Evolutionary conservation across 345 rosid species (phyloP), one percentile per base, ranked within the genome.

Genomic region (Odontarrhena argentea): DNA sequence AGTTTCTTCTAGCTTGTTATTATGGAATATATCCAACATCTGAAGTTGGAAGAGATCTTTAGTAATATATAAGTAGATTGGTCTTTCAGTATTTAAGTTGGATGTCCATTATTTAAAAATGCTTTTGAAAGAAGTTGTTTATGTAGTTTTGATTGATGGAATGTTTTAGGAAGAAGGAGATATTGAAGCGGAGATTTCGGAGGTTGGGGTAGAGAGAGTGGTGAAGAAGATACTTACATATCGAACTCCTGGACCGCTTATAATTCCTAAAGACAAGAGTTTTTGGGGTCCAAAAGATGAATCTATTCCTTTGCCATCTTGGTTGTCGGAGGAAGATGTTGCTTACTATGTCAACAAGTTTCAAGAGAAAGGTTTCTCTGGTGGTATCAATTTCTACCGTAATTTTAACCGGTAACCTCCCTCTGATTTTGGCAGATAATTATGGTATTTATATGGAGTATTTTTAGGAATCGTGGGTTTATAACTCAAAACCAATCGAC

Each of bases 361-460:
- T 57, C 46, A 75, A 49, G 59, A 69, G 62, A 75, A 42, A 63
- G 71, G 75, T 2, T 63, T 57, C 67, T 48, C 71, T 32, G 78
- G 78, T 55, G 57, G 24, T 25, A 50, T 75, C 30, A 75, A 75
- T 50, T 69, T 22, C 70, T 75, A 69, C 75, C 75, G 78, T 8
- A 75, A 69, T 10, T 55, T 50, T 28, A 55, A 75, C 57, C 15
- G 63, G 77, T 68, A 55, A 34, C 9, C 34, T 44, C 10, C 13
- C 26, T 28, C 3, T 28, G 32, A 3, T 28, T 2, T 28, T 2
- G 32, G 32, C 32, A 3, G 5, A 28, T 28, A 2, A 28, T 28
- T 28, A 1, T 28, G 32, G 32, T 28, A 28, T 3, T 18, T 18
- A 18, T 18, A 18, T 18, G 22, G 22, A 18, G 22, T 18, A 18